Evolutionary conservation across 2,329 filamentous ascomycete genomes (phyloP).

Genomic region (Botryotinia convoluta): DNA sequence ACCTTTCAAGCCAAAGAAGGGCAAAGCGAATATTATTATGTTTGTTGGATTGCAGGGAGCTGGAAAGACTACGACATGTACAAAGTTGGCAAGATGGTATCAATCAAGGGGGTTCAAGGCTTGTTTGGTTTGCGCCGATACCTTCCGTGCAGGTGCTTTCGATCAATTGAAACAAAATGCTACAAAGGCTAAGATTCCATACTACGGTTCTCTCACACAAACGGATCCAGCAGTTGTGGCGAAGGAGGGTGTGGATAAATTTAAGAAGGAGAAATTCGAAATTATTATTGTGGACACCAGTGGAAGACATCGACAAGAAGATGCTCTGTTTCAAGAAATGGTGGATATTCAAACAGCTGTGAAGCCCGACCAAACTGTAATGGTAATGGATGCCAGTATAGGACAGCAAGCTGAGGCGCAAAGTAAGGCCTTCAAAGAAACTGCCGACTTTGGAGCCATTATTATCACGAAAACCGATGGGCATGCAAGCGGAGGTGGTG

Average conservation of each 20-base stretch:
- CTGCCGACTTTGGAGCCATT: conserved; percentile 94
- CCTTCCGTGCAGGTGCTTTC: conserved; percentile 96
- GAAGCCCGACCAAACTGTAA: conserved; percentile 91
- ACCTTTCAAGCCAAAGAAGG: conserved; percentile 95
- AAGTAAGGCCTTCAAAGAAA: conserved; percentile 94
- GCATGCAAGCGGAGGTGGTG: conserved; percentile 90
- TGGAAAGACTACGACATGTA: conserved; percentile 97
- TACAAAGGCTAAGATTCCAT: conserved; percentile 97
- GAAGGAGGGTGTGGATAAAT: conserved; percentile 94
- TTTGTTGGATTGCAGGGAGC: conserved; percentile 97
- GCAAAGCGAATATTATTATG: conserved; percentile 96
- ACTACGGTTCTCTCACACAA: conserved; percentile 95
- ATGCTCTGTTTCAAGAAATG: conserved; percentile 96
- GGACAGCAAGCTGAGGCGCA: conserved; percentile 95
- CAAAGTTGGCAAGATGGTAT: conserved; percentile 93
- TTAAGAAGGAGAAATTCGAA: conserved; percentile 98
- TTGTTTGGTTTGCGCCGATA: conserved; percentile 94
- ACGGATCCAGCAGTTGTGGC: conserved; percentile 93
- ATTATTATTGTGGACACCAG: conserved; percentile 98
- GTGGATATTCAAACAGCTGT: conserved; percentile 91
- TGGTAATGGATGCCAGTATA: conserved; percentile 95
- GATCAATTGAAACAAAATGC: conserved; percentile 99
- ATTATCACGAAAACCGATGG: conserved; percentile 99
- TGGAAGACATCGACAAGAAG: conserved; percentile 90
- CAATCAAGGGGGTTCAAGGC: conserved; percentile 89